Evolutionary conservation across 73 alveolate genomes (phyloP).

Genomic region (Symbiodinium pilosum): DNA sequence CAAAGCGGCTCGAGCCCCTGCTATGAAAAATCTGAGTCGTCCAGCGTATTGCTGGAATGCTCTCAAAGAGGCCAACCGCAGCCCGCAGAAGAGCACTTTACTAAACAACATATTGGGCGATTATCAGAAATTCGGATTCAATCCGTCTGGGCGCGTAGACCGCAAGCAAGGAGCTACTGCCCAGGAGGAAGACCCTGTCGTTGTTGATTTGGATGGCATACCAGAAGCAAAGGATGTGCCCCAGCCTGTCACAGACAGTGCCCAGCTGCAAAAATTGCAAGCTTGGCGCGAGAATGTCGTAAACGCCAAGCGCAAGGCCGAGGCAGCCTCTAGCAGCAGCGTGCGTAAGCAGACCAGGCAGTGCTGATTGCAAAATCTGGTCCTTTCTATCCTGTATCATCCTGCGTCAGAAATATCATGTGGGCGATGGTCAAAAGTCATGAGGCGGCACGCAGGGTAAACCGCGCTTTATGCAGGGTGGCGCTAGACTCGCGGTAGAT

Average conservation of each 20-base stretch:
- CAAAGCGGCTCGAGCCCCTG: not conserved
- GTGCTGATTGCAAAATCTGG: not conserved
- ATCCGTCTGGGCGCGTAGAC: not conserved
- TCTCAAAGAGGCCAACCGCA: not conserved
- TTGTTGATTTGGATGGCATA: not conserved
- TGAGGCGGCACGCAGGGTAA: too few relatives aligned
- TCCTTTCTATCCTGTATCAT: not conserved
- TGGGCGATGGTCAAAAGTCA: too few relatives aligned
- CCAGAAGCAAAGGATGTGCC: not conserved
- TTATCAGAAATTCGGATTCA: not conserved
- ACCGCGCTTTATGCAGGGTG: too few relatives aligned
- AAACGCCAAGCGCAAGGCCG: not conserved
- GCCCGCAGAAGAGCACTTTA: not conserved
- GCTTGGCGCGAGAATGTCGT: not conserved
- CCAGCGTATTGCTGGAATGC: not conserved
- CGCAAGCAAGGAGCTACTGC: not conserved
- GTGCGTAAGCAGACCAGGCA: not conserved
- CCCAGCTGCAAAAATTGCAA: not conserved
- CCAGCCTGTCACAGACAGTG: not conserved
- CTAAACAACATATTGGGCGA: not conserved
- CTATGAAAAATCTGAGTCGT: not conserved
- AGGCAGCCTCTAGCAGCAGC: not conserved
- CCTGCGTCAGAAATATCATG: too few relatives aligned
- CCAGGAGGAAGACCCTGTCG: not conserved
- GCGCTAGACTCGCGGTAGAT: too few relatives aligned